Conservation (phyloP, 345 rosid genomes). For the Acer yangbiense region DNA sequence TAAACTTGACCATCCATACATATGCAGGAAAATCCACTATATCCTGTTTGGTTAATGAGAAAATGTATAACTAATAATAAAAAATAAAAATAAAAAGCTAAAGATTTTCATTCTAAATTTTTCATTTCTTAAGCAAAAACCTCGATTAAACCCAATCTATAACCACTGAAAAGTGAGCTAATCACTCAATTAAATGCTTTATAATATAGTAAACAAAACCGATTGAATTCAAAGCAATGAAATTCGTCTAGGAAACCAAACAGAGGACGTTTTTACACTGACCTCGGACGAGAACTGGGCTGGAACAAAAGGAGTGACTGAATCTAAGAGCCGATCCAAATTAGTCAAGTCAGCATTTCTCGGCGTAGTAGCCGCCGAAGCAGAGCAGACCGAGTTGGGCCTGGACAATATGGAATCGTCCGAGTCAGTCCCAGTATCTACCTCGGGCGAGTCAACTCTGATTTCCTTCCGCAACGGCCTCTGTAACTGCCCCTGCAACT, state of each 20-base stretch:
- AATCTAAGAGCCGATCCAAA: conserved; percentile 58
- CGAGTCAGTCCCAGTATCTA: conserved; percentile 27
- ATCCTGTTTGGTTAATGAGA: neutral
- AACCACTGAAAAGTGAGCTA: no score
- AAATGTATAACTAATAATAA: neutral
- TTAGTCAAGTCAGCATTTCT: conserved; percentile 29
- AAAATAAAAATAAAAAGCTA: neutral
- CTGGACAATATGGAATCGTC: conserved; percentile 42
- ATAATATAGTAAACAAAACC: neutral
- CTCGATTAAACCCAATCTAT: neutral
- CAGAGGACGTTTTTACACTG: neutral
- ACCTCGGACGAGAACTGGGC: conserved; percentile 47
- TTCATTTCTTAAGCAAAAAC: neutral
- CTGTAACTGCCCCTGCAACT: conserved; percentile 29
- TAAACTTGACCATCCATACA: neutral
- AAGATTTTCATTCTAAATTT: neutral
- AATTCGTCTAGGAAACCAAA: conserved; percentile 10
- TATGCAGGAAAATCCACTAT: neutral
- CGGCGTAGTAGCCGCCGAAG: conserved; percentile 9
- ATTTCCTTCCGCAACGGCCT: conserved; percentile 17
- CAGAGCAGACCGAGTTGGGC: conserved; percentile 33
- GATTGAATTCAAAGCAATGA: conserved; percentile 1
- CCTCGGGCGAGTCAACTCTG: conserved; percentile 23
- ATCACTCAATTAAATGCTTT: neutral
- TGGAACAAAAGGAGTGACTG: conserved; percentile 52